Base-by-base conservation (phyloP, 2,329 filamentous ascomycete genomes). In the Epichloe festucae region DNA sequence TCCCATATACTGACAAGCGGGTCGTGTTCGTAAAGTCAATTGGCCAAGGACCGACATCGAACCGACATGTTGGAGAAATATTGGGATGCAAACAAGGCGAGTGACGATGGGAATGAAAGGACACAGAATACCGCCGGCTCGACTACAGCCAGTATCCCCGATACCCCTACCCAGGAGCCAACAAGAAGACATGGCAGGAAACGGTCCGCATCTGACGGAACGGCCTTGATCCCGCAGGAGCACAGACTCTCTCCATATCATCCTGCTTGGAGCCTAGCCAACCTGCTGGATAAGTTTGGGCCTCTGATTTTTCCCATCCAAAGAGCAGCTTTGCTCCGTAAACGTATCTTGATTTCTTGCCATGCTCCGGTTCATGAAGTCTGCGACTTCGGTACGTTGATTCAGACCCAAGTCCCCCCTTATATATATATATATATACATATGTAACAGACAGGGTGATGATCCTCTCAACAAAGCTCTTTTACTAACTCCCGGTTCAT, bases 301-400 rank as follows among this genome's bases (percentile, higher is more conserved):
- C 93, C 93, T 1, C 74, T 98, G 52, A 81, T 97, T 48, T 98
- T 96, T 63, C 88, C 93, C 11, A 78, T 98, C 55, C 86, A 95
- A 60, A 82, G 93, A 59, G 89, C 89, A 44, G 89, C 90, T 7
- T 70, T 98, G 48, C 70, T 95, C 55, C 81, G 91, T 52, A 91
- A 93, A 69, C 81, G 93, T 52, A 91, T 98, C 52, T 69, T 98
- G 49, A 84, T 98, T 55, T 84, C 93, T 27, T 85, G 86, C 17
- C 82, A 90, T 65, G 84, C 90, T 11, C 93, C 93, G 0, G 89
- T 98, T 21, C 84, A 90, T 64, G 74, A 82, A 60, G 79, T 82
- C 50, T 97, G 91, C 71, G 88, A 95, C 67, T 95, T 90, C 74
- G 89, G 90, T 95, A 73, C 46, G 72, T 60, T 36, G 17, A 4